phyloP scores from a whole-genome alignment of 805 yeast species.

The Ogataea trehaloabstinens region DNA sequence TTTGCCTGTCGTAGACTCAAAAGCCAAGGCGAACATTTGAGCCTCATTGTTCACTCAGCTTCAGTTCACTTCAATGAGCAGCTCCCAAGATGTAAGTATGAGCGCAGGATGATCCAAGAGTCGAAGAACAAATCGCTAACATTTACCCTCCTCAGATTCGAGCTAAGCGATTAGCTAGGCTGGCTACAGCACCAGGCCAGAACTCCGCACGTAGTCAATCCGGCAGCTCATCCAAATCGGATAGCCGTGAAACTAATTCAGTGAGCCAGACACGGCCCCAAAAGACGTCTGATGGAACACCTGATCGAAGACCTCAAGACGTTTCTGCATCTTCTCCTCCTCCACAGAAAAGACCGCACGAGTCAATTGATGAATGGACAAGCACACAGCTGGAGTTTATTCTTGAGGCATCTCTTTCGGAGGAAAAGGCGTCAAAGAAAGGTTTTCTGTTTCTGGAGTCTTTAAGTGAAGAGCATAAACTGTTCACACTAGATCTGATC shows the following conservation, averaged over 20 bases:
- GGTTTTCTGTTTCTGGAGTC: constrained; percentile 22
- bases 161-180: constrained; percentile 49
- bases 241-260: no score
- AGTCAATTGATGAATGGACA: constrained; percentile 40
- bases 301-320: no score
- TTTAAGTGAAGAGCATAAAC: constrained; percentile 22
- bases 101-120: no score
- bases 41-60: not conserved
- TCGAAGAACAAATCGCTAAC: not conserved
- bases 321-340: no score
- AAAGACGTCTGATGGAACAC: no score
- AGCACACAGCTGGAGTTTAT: constrained; percentile 34
- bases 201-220: no score
- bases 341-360: constrained; percentile 1
- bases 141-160: constrained; percentile 28
- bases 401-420: constrained; percentile 35
- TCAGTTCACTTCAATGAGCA: constrained; percentile 15
- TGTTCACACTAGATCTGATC: constrained; percentile 33
- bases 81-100: constrained; percentile 18
- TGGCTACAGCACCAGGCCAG: constrained; percentile 24
- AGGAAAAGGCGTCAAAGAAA: constrained; percentile 18
- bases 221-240: no score
- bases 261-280: no score
- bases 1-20: no score
- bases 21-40: no score